phyloP scores from a whole-genome alignment of 2,329 filamentous ascomycete genomes.

The Cladosporium sp. region DNA sequence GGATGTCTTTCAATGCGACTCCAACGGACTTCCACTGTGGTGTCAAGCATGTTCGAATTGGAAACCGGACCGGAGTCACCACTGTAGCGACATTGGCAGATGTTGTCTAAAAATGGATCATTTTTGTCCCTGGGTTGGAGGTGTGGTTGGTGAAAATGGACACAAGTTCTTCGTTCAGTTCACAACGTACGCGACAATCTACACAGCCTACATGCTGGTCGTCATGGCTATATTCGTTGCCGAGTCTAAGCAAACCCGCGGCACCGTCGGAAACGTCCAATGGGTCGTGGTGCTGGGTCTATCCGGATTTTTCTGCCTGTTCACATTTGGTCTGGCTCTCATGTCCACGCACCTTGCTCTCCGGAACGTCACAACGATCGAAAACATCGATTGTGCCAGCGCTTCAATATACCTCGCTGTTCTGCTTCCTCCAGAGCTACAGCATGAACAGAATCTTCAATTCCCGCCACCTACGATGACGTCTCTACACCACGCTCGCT shows the following conservation, averaged over 20 bases:
- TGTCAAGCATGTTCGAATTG: conserved; percentile 79
- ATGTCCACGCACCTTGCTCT: conserved; percentile 68
- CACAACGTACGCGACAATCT: conserved; percentile 65
- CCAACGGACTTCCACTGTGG: conserved; percentile 79
- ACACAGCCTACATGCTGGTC: conserved; percentile 61
- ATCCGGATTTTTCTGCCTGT: conserved; percentile 71
- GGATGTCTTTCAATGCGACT: conserved; percentile 78
- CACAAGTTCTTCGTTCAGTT: conserved; percentile 96
- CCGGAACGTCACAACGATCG: conserved; percentile 78
- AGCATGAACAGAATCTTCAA: conserved; percentile 15
- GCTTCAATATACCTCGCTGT: conserved; percentile 72
- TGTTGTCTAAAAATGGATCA: conserved; percentile 34
- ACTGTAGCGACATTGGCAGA: conserved; percentile 68
- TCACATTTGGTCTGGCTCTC: conserved; percentile 69
- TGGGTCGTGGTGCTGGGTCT: conserved; percentile 65
- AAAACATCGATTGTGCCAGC: conserved; percentile 60
- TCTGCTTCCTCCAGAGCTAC: conserved; percentile 52
- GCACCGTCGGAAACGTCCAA: conserved; percentile 45
- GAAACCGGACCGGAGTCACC: conserved; percentile 84
- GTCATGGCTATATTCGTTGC: conserved; percentile 61
- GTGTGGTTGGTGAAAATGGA: conserved; percentile 77
- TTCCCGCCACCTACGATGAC: conserved; percentile 6
- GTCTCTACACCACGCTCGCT: conserved; percentile 10
- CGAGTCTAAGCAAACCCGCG: conserved; percentile 31
- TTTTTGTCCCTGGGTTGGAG: conserved; percentile 94